Evolutionary conservation across 2,329 filamentous ascomycete species (phyloP).

Genomic region (Epichloe festucae): DNA sequence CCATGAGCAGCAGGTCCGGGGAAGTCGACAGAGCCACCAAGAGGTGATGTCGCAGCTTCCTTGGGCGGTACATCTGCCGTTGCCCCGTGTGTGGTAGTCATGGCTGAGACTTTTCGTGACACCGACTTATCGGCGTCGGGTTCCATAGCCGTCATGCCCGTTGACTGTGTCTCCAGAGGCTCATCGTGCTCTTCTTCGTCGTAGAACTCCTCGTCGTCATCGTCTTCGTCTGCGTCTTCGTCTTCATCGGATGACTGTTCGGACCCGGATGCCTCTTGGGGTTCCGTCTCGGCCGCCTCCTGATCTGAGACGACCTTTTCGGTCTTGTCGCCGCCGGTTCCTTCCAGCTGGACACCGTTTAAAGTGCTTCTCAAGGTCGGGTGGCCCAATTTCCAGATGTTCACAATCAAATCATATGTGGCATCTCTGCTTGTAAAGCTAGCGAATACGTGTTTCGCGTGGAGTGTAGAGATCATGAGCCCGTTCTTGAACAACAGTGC

Average conservation of each 20-base stretch:
- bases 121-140: slow-evolving; percentile 49
- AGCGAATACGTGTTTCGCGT: slow-evolving; percentile 90
- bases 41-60: slow-evolving; percentile 28
- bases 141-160: slow-evolving; percentile 27
- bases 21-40: slow-evolving; percentile 47
- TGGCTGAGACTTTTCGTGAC: slow-evolving; percentile 59
- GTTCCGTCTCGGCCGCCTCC: slow-evolving; percentile 21
- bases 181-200: slow-evolving; percentile 70
- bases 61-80: slow-evolving; percentile 29
- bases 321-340: slow-evolving; percentile 78
- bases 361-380: slow-evolving; percentile 82
- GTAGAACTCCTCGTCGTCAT: slow-evolving; percentile 54
- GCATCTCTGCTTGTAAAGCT: slow-evolving; percentile 90
- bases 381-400: slow-evolving; percentile 96
- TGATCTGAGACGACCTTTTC: slow-evolving; percentile 57
- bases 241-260: slow-evolving; percentile 56
- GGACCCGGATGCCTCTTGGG: slow-evolving; percentile 41
- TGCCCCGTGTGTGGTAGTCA: slow-evolving; percentile 28
- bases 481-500: slow-evolving; percentile 94
- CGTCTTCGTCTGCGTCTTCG: slow-evolving; percentile 50
- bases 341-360: slow-evolving; percentile 74
- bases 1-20: slow-evolving; percentile 73
- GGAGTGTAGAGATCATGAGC: slow-evolving; percentile 88
- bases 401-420: slow-evolving; percentile 92
- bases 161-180: slow-evolving; percentile 44